Conservation (phyloP, 2,329 filamentous ascomycete genomes). For the Curvularia lunata region DNA sequence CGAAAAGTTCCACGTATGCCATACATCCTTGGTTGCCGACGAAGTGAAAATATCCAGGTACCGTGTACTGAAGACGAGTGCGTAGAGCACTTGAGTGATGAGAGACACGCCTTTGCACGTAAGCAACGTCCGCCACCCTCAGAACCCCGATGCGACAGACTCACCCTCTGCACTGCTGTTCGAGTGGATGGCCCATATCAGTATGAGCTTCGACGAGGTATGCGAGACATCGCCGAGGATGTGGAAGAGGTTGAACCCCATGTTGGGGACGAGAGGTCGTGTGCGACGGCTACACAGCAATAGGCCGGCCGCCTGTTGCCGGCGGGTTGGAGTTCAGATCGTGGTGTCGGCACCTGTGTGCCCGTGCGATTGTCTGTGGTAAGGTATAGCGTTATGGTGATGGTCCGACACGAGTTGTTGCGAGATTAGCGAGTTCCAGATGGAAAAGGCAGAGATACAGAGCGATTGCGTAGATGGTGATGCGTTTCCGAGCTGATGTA, state of each 20-base stretch:
- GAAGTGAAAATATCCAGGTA: slow-evolving; percentile 79
- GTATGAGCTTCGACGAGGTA: slow-evolving; percentile 83
- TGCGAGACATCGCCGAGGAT: slow-evolving; percentile 85
- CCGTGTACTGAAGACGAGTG: slow-evolving; percentile 81
- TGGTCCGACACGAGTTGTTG: background rate
- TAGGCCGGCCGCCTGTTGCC: slow-evolving; percentile 29
- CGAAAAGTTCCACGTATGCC: slow-evolving; percentile 65
- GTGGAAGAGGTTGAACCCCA: slow-evolving; percentile 65
- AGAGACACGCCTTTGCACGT: slow-evolving; percentile 74
- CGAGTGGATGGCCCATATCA: slow-evolving; percentile 87
- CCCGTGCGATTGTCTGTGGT: background rate
- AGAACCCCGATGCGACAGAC: background rate
- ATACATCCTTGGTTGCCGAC: slow-evolving; percentile 48
- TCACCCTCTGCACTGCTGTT: slow-evolving; percentile 85
- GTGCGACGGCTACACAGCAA: slow-evolving; percentile 34
- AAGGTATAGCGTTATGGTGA: background rate
- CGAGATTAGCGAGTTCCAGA: background rate
- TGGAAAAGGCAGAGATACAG: background rate
- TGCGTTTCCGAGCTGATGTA: slow-evolving; percentile 6
- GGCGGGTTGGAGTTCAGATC: slow-evolving; percentile 9
- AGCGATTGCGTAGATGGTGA: slow-evolving; percentile 9
- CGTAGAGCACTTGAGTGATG: slow-evolving; percentile 88
- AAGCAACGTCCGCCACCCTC: slow-evolving; percentile 5
- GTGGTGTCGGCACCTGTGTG: slow-evolving; percentile 6
- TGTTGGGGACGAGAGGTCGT: slow-evolving; percentile 20